Evolutionary conservation across 768 basidiomycete genomes (phyloP), one percentile per base, ranked within the genome.

Genomic region (Pholiota conissans): DNA sequence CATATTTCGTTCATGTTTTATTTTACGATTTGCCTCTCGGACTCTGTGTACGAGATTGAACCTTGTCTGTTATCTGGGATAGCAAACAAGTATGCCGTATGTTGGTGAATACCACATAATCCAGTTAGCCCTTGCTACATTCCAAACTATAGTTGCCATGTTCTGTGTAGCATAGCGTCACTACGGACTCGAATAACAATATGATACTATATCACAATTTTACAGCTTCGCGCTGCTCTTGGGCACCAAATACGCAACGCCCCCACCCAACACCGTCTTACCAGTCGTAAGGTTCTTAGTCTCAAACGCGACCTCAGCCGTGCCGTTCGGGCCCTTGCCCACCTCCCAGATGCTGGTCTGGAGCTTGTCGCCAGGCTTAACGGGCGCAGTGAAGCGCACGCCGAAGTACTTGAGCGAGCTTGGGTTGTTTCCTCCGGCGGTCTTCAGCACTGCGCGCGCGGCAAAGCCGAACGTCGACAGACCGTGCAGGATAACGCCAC

Each of bases 401-500:
- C 87, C 86, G 65, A 90, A 89, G 63, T 84, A 77, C 59, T 79
- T 84, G 59, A 95, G 74, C 1, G 87, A 76, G 3, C 75, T 75
- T 2, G 87, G 79, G 61, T 90, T 83, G 42, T 81, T 80, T 0
- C 77, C 80, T 0, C 84, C 90, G 11, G 87, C 78, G 1, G 79
- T 77, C 56, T 80, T 79, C 59, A 95, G 76, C 53, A 95, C 72
- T 1, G 84, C 90, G 40, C 92, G 85, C 3, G 90, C 93, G 7
- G 79, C 89, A 67, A 93, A 93, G 9, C 93, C 93, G 67, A 83
- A 94, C 0, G 88, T 84, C 18, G 89, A 86, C 24, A 95, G 79
- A 27, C 93, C 93, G 66, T 95, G 93, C 2, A 95, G 80, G 64
- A 95, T 93, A 34, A 88, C 84, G 48, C 87, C 93, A 2, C 90